Base-by-base conservation (phyloP, 306 rosid species). In the Medicago truncatula region DNA sequence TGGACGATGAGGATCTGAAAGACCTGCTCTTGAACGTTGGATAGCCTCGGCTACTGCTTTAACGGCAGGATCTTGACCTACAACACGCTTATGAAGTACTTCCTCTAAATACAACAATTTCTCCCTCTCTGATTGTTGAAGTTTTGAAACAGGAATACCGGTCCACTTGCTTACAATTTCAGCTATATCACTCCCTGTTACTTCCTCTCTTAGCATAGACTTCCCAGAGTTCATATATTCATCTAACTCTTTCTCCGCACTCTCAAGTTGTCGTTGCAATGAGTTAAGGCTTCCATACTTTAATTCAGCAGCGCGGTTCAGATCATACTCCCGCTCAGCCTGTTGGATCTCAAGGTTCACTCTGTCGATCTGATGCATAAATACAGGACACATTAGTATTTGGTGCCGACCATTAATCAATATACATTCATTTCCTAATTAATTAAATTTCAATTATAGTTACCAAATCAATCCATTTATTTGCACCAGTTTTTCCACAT, bases 141-240 rank as follows among this genome's bases (percentile, higher is more conserved):
- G 97, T 87, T 92, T 92, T 59, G 99, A 90, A 78, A 95, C 92
- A 4, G 99, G 99, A 61, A 95, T 95, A 36, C 99, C 99, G 2
- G 99, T 95, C 99, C 99, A 95, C 85, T 95, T 95, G 80, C 99
- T 95, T 50, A 95, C 97, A 61, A 95, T 95, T 85, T 95, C 99
- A 71, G 99, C 93, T 77, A 95, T 92, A 81, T 92, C 99, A 72
- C 61, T 77, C 75, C 89, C 99, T 0, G 93, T 84, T 58, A 95
- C 99, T 88, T 95, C 99, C 76, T 95, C 97, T 72, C 99, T 88
- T 66, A 95, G 88, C 99, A 95, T 92, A 46, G 99, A 95, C 86
- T 95, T 88, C 25, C 99, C 99, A 28, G 97, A 90, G 46, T 82
- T 89, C 88, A 92, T 86, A 63, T 95, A 95, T 73, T 95, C 97